Evolutionary conservation across 495 filamentous ascomycete genomes (phyloP).

Genomic region (Penicillium salamii): DNA sequence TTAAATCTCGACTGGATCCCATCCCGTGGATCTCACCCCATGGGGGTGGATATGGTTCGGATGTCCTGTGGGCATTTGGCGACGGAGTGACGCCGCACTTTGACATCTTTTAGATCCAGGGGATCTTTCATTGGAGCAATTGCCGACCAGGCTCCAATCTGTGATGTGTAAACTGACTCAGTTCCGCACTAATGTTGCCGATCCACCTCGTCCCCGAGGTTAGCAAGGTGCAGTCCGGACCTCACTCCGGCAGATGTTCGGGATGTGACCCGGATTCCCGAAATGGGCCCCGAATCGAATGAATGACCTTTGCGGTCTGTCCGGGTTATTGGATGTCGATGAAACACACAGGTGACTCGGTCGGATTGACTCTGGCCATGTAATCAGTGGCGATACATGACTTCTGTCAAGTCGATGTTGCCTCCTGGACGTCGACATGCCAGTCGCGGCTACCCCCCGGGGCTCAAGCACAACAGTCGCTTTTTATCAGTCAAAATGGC

Average conservation of each 20-base stretch:
- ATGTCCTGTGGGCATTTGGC: slow-evolving; percentile 5
- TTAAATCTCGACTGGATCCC: neutral
- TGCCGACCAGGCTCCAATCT: neutral
- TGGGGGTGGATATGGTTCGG: slow-evolving; percentile 1
- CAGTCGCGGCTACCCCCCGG: too few relatives aligned
- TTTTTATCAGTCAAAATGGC: too few relatives aligned
- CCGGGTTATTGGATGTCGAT: too few relatives aligned
- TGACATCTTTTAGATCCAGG: neutral
- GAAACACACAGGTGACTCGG: too few relatives aligned
- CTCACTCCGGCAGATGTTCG: slow-evolving; percentile 11
- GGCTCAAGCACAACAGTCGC: too few relatives aligned
- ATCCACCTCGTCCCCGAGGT: slow-evolving; percentile 8
- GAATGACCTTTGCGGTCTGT: too few relatives aligned
- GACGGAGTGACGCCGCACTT: slow-evolving; percentile 3
- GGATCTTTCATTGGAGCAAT: neutral
- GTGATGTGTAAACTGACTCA: neutral
- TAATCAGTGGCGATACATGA: too few relatives aligned
- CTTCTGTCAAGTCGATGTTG: too few relatives aligned
- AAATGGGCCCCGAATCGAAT: too few relatives aligned
- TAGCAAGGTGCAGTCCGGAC: slow-evolving; percentile 5
- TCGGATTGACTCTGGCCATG: too few relatives aligned
- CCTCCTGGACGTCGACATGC: too few relatives aligned
- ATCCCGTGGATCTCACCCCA: slow-evolving; percentile 2
- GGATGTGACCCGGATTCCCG: slow-evolving; percentile 3
- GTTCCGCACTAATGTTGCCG: neutral